Conservation (phyloP, 768 basidiomycete genomes). For the Coprinopsis sp. region DNA sequence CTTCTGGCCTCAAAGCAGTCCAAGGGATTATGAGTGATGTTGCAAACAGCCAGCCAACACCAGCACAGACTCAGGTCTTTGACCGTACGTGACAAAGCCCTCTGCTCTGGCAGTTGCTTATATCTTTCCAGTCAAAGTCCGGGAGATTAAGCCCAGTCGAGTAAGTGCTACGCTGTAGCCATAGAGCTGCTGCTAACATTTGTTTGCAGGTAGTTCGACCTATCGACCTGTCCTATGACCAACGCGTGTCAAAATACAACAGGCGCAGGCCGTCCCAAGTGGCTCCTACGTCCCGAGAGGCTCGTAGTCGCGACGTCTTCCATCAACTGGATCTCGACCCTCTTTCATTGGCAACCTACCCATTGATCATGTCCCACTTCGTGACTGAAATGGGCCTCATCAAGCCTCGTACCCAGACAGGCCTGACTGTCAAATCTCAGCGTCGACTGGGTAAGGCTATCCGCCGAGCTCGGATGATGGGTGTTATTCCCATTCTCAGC, state of each 20-base stretch:
- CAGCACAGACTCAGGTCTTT: too few relatives aligned
- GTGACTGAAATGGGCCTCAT: conserved; percentile 82
- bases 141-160: neutral
- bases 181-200: neutral
- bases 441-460: conserved; percentile 79
- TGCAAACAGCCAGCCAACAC: too few relatives aligned
- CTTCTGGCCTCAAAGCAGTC: too few relatives aligned
- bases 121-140: neutral
- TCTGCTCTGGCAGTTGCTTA: too few relatives aligned
- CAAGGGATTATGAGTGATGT: too few relatives aligned
- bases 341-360: conserved; percentile 60
- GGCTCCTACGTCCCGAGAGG: conserved; percentile 51
- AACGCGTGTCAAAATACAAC: conserved; percentile 14
- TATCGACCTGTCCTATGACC: conserved; percentile 24
- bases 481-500: conserved; percentile 62
- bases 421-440: conserved; percentile 75
- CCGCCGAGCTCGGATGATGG: conserved; percentile 88
- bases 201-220: conserved; percentile 14
- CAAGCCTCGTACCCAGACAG: conserved; percentile 58
- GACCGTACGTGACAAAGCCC: too few relatives aligned
- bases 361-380: conserved; percentile 50
- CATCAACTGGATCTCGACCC: conserved; percentile 72
- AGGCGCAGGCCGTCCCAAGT: conserved; percentile 34
- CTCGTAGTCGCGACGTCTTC: conserved; percentile 63
- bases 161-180: neutral